phyloP scores from a whole-genome alignment of 2,329 filamentous ascomycete species.

The Lojkania enalia region DNA sequence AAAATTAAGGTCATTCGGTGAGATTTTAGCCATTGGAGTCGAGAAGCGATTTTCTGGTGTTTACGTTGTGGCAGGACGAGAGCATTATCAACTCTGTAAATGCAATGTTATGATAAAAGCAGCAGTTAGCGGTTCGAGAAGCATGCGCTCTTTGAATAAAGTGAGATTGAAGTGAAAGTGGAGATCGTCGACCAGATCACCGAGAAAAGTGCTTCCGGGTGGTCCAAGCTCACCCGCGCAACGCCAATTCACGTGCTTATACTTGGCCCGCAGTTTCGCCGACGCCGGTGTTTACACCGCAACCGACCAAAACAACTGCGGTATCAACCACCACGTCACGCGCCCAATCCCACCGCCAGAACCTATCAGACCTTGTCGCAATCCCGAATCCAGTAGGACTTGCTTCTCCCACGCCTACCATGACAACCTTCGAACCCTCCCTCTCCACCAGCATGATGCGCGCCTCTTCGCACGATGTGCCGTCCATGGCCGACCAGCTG shows the following conservation, averaged over 20 bases:
- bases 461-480: conserved; percentile 60
- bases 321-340: conserved; percentile 24
- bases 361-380: background rate
- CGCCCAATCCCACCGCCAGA: background rate
- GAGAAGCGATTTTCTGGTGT: conserved; percentile 22
- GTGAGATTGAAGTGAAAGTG: too few species aligned
- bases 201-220: too few species aligned
- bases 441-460: conserved; percentile 67
- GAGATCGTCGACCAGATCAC: too few species aligned
- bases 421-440: conserved; percentile 69
- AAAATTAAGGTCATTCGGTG: conserved; percentile 53
- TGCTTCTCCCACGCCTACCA: conserved; percentile 26
- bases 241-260: conserved; percentile 34
- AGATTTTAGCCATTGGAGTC: conserved; percentile 62
- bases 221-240: conserved; percentile 25
- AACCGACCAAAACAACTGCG: conserved; percentile 29
- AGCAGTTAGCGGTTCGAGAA: conserved; percentile 5
- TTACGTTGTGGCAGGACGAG: conserved; percentile 7
- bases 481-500: conserved; percentile 75
- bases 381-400: background rate
- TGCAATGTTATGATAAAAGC: too few species aligned
- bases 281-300: conserved; percentile 32
- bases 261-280: conserved; percentile 12
- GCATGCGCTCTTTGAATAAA: too few species aligned
- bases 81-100: conserved; percentile 37